Base-by-base conservation (phyloP, 148 eudicot genomes). In the Mesembryanthemum crystallinum region DNA sequence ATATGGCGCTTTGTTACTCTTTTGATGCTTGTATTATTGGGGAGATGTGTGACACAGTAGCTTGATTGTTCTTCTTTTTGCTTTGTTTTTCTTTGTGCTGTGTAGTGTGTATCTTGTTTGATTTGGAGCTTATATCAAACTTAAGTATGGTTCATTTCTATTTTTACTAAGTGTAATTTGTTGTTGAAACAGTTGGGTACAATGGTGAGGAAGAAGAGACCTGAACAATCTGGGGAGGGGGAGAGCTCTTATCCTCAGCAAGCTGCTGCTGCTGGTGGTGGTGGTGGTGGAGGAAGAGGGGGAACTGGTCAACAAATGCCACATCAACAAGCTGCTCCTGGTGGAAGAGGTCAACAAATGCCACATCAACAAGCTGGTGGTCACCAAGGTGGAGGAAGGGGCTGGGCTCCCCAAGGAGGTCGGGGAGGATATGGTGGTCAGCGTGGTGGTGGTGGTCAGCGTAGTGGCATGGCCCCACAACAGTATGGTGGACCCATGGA, bases 191-290 rank as follows among this genome's bases (percentile, higher is more conserved):
- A 86, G 97, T 64, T 86, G 32, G 66, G 49, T 18, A 82, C 21
- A 60, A 94, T 94, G 98, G 95, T 83, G 83, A 91, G 93, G 85
- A 94, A 91, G 89, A 90, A 86, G 88, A 86, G 91, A 82, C 82
- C 85, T 45, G 93, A 84, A 23, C 88, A 82, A 55, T 75, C 89
- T 74, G 86, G 86, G 49, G 83, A 76, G 35, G 91, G 97, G 23
- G 88, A 88, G 80, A 82, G 91, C 74, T 94, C 97, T 8, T 73
- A 70, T 62, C 64, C 90, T 61, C 94, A 83, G 77, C 91, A 94
- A 76, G 77, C 62, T 55, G 88, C 89, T 52, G 84, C 79, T 69
- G 55, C 77, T 45, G 87, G 90, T 29, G 86, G 90, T n/a, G 82
- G 88, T 78, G 79, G 92, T 74, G 88, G 84, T 30, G 76, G 86